phyloP scores from a whole-genome alignment of 192 early-diverging fungal species.

The Coemansia sp. region DNA sequence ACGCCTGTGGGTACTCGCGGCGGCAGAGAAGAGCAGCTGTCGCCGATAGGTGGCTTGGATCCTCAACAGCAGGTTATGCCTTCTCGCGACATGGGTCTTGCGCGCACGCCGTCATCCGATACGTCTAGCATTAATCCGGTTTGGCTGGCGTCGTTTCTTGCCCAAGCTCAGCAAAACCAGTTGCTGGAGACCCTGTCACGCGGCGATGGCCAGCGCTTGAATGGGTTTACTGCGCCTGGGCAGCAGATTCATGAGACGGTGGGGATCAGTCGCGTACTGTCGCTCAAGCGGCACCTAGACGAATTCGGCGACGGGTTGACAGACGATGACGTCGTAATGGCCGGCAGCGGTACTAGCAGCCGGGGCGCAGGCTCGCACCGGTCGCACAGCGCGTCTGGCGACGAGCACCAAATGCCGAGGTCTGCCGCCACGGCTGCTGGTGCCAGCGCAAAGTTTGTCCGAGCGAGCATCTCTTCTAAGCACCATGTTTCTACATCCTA shows the following conservation, averaged over 20 bases:
- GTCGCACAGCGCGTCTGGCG: conserved; percentile 13
- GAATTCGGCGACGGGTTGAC: conserved; percentile 14
- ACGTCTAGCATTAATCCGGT: conserved; percentile 11
- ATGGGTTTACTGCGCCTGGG: neutral
- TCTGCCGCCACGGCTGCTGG: neutral
- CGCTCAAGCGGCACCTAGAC: conserved; percentile 43
- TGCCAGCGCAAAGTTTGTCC: conserved; percentile 30
- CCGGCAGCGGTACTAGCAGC: conserved; percentile 7
- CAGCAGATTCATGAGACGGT: neutral
- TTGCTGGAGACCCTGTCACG: neutral
- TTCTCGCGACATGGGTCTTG: conserved; percentile 1
- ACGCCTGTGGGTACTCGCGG: too few relatives aligned
- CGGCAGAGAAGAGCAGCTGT: too few relatives aligned
- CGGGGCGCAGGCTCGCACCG: conserved; percentile 10
- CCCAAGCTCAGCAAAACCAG: conserved; percentile 26
- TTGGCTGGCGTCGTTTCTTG: conserved; percentile 40
- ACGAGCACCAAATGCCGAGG: conserved; percentile 11
- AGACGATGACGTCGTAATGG: conserved; percentile 14
- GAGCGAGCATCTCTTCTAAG: conserved; percentile 21
- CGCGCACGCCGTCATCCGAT: conserved; percentile 10
- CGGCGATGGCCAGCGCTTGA: neutral
- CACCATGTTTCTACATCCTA: conserved; percentile 22
- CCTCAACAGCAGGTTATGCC: too few relatives aligned
- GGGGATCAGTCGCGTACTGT: conserved; percentile 6
- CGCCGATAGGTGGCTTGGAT: neutral